Percentiles rank a stretch among this genome's conserved stretches.
These are phyloP conservation scores for Fraxinus floribunda DNA, from an alignment of 305 asterid species.

Conservation along the genomic window DNA sequence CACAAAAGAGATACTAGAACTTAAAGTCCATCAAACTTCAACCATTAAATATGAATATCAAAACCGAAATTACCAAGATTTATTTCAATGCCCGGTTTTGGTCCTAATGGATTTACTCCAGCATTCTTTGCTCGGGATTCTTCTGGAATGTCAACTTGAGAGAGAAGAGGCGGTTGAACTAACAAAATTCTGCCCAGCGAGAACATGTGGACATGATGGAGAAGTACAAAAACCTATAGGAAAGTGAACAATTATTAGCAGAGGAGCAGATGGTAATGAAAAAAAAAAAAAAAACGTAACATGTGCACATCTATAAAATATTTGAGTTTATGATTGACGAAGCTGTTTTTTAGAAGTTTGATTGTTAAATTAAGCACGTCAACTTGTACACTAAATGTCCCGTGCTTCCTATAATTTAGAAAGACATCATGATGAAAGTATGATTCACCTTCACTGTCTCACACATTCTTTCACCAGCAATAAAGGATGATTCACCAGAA, in stretches of 20 bases:
- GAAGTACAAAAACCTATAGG: constrained; percentile 75
- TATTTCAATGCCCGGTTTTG: constrained; percentile 70
- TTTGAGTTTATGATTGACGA: neutral
- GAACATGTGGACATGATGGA: constrained; percentile 80
- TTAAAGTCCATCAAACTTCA: neutral
- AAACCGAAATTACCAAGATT: constrained; percentile 59
- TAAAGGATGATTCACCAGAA: constrained; percentile 66
- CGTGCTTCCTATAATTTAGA: neutral
- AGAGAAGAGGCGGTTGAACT: constrained; percentile 73
- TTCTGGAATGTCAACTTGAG: constrained; percentile 50
- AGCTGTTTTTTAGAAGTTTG: neutral
- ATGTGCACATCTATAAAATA: constrained; percentile 3
- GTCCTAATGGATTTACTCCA: constrained; percentile 56
- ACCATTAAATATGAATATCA: constrained; percentile 10
- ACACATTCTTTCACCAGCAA: constrained; percentile 79
- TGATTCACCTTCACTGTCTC: constrained; percentile 76
- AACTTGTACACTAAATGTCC: neutral
- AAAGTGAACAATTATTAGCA: constrained; percentile 27
- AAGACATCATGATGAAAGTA: constrained; percentile 21
- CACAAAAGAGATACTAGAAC: constrained; percentile 5
- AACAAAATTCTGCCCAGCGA: constrained; percentile 71
- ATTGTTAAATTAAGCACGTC: neutral
- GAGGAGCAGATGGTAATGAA: constrained; percentile 4
- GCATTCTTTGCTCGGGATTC: constrained; percentile 72
- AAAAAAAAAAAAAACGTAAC: constrained; percentile 4